phyloP scores from a whole-genome alignment of 352 stramenopile genomes.

The Phytopythium kandeliae region DNA sequence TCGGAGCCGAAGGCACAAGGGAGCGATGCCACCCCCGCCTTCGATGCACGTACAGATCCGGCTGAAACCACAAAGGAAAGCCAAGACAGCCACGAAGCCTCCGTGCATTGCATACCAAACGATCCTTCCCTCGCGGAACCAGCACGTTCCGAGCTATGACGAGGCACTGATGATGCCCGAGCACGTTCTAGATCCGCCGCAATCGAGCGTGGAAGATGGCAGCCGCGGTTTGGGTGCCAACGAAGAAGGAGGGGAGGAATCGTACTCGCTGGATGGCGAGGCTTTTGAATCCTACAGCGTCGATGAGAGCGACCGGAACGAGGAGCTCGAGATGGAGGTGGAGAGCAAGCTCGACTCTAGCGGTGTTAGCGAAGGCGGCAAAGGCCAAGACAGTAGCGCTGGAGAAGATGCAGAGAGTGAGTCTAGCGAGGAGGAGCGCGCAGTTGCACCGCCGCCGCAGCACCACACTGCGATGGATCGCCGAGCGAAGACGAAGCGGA shows the following conservation, averaged over 20 bases:
- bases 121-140: constrained; percentile 2
- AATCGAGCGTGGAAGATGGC: neutral
- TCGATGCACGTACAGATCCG: constrained; percentile 25
- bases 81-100: neutral
- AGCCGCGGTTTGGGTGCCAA: neutral
- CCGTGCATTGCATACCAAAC: too few relatives aligned
- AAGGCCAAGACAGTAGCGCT: neutral
- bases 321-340: neutral
- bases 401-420: neutral
- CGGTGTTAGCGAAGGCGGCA: neutral
- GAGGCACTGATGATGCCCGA: constrained; percentile 30
- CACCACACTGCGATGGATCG: neutral
- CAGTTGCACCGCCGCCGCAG: neutral
- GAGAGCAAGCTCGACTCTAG: neutral
- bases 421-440: neutral
- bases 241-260: constrained; percentile 15
- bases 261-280: constrained; percentile 27
- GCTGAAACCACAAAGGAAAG: constrained; percentile 14
- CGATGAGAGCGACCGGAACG: constrained; percentile 3
- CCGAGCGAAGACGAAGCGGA: neutral
- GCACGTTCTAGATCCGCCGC: neutral
- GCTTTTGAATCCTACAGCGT: constrained; percentile 30
- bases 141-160: constrained; percentile 25
- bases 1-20: neutral
- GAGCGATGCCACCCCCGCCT: constrained; percentile 13